Base-by-base conservation (phyloP, 768 basidiomycete genomes). In the Trametes coccinea region DNA sequence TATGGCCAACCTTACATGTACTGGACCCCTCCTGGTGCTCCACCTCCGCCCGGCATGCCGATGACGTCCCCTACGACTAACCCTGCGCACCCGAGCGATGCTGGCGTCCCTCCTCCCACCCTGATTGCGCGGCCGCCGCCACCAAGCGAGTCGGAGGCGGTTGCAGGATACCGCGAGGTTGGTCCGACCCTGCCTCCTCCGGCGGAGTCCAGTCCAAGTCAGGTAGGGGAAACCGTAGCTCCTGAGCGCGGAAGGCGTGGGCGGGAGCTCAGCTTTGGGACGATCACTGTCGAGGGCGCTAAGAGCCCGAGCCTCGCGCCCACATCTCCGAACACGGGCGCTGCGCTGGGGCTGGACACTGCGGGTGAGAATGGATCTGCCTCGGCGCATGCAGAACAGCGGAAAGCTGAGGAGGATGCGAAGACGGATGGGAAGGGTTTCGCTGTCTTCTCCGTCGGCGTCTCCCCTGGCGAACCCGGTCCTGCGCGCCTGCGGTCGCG, bases 261-360 rank as follows among this genome's bases (percentile, higher is more conserved):
- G 8, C 59, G 71, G 63, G 72, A 73, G 53, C 77, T 86, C 43
- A 74, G 83, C 5, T 86, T 86, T 67, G 85, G 85, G 6, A 84
- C 79, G 55, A 82, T 84, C 56, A 43, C 46, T 10, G 57, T 72
- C 27, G 62, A 70, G 2, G 77, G 71, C 0, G 60, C 71, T 16
- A 56, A 67, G 44, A 59, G 53, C 22, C 60, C 59, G 4, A 64
- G 55, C 31, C 56, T 56, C 17, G 58, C 33, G 22, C 60, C 53
- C 5, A 56, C 56, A 45, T 56, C 60, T 16, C 56, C 55, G 39
- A 30, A 41, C 10, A 10, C 40, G 41, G 56, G 56, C 30, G 50
- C 45, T 40, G 62, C 44, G 30, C 31, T 67, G 47, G 62, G 60
- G 8, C 48, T 64, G 51, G 59, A 64, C 45, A 45, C 45, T 8